Evolutionary conservation across 371 early-diverging fungal species (phyloP).

Genomic region (Mucor indicus): DNA sequence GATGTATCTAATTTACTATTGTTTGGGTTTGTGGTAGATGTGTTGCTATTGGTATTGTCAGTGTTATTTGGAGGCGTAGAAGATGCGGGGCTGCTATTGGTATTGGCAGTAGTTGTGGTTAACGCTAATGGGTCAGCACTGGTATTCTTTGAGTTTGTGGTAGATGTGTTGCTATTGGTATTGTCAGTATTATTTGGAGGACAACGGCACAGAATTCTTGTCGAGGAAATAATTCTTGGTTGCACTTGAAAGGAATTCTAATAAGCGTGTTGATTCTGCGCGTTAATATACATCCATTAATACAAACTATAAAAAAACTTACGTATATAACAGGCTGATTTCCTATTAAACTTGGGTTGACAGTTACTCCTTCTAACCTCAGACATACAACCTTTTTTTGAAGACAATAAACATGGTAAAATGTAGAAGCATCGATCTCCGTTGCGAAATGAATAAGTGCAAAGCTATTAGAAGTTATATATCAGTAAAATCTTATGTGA

Average conservation of each 20-base stretch:
- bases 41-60: too few species aligned
- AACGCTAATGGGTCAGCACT: background rate
- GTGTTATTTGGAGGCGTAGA: too few species aligned
- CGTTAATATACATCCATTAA: conserved; percentile 3
- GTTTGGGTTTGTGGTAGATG: conserved; percentile 2
- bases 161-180: conserved; percentile 1
- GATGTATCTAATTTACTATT: background rate
- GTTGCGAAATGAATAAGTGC: background rate
- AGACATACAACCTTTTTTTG: background rate
- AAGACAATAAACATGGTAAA: background rate
- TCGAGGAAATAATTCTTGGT: conserved; percentile 3
- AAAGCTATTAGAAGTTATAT: background rate
- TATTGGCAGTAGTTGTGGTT: background rate
- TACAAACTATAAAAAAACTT: conserved; percentile 3
- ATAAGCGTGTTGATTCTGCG: conserved; percentile 1
- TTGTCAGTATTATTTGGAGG: background rate
- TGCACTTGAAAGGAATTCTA: conserved; percentile 6
- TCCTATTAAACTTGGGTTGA: background rate
- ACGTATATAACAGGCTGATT: background rate
- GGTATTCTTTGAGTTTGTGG: background rate
- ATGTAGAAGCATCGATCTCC: background rate
- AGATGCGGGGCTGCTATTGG: background rate
- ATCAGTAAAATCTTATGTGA: background rate
- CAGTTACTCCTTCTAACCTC: background rate
- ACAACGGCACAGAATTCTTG: conserved; percentile 2